Base-by-base conservation (phyloP, 1,284 basidiomycete species). In the Cutaneotrichosporon cutaneum region DNA sequence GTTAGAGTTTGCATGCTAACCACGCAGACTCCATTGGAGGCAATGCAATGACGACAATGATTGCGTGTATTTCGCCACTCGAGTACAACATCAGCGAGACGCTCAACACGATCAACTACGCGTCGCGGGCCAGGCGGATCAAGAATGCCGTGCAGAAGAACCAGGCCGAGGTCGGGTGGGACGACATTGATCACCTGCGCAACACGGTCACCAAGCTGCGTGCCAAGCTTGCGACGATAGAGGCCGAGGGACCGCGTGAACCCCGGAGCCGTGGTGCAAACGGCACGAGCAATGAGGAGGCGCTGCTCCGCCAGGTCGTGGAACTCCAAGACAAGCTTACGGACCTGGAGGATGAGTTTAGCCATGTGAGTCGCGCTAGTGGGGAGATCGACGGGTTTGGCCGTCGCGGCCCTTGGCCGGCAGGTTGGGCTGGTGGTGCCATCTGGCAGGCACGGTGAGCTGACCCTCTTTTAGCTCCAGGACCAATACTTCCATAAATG, bases 1-100 rank as follows among this genome's bases (percentile, higher is more conserved):
- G 7, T 42, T 67, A 22, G 53, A 44, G 18, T 33, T 39, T 33
- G 10, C 18, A n/a, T 33, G 35, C 30, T 33, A 18, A 27, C 44
- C 8, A 10, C 35, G 14, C 47, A 65, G 94, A 98, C 79, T 98
- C 94, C 14, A 86, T 99, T n/a, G 95, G 95, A 53, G 95, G 95
- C 42, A 99, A 98, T 78, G 90, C 95, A 1, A 90, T 96, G 73
- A 99, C 96, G 3, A 88, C 97, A 67, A 99, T 99, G 96, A 94
- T 99, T 69, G 95, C 95, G 11, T 99, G 96, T 78, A 89, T 98
- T 64, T 95, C 93, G 67, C 90, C 94, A 8, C 76, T 80, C 39
- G 96, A 99, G 79, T 95, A 88, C 86, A 99, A 99, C 78, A 86
- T 90, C 5, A 88, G 84, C 67, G 95, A 99, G 80, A 98, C 96